Percentiles rank a stretch among this genome's conserved stretches.
Evolutionary conservation across 1,284 basidiomycete species (phyloP).

Genomic region (Vanrija pseudolonga): DNA sequence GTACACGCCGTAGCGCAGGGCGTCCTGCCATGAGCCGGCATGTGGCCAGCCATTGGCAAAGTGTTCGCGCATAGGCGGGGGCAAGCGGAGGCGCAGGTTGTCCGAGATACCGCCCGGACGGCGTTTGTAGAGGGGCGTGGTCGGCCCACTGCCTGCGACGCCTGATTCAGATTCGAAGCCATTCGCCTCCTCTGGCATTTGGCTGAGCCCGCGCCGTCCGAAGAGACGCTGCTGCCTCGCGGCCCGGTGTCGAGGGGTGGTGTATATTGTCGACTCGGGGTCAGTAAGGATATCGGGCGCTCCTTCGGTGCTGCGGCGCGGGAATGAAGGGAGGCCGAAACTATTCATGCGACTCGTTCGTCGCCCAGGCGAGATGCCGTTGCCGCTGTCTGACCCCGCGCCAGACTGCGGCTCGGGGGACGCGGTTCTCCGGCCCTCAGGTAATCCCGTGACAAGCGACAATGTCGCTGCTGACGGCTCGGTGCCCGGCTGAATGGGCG

Average conservation of each 20-base stretch:
- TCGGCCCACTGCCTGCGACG: too few species aligned
- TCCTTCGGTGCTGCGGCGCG: background rate
- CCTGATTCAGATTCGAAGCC: background rate
- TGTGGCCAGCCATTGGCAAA: slow-evolving; percentile 41
- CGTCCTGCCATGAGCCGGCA: slow-evolving; percentile 46
- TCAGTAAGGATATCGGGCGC: slow-evolving; percentile 11
- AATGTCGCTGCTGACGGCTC: background rate
- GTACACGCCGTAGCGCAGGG: slow-evolving; percentile 31
- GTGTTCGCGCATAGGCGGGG: slow-evolving; percentile 30
- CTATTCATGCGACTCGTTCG: background rate
- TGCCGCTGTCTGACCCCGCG: background rate
- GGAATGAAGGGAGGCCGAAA: background rate
- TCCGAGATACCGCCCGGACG: background rate
- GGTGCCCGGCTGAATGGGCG: background rate
- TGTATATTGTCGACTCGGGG: slow-evolving; percentile 11
- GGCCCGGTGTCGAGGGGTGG: slow-evolving; percentile 6
- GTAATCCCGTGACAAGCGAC: background rate
- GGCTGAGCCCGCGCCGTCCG: background rate
- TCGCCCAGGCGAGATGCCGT: background rate
- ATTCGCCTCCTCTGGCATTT: background rate
- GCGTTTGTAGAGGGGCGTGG: too few species aligned
- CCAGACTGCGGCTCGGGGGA: background rate
- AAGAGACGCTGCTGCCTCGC: slow-evolving; percentile 10
- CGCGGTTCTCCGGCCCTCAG: too few species aligned
- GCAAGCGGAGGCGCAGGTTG: slow-evolving; percentile 31